Evolutionary conservation across 129 eudicot genomes (phyloP).

Genomic region (carrot (Daucus carota)): DH1_v3.0 NC_030387.2:14434501-14435000

Average conservation of each 20-base stretch:
- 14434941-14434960: neutral
- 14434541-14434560: neutral
- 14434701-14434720: conserved; percentile 58
- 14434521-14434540: neutral
- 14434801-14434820: neutral
- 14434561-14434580: neutral
- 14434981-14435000: neutral
- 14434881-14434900: neutral
- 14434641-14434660: conserved; percentile 77
- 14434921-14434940: neutral
- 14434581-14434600: conserved; percentile 46
- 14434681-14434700: conserved; percentile 71
- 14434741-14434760: neutral
- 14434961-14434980: neutral
- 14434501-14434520: neutral
- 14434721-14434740: neutral
- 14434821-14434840: neutral
- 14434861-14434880: too few species aligned
- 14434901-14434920: neutral
- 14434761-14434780: neutral
- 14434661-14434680: conserved; percentile 93
- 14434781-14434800: neutral
- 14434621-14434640: conserved; percentile 76
- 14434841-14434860: neutral
- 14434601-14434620: conserved; percentile 76